phyloP scores from a whole-genome alignment of 805 yeast genomes.

The Gaillardinia entomophila region DNA sequence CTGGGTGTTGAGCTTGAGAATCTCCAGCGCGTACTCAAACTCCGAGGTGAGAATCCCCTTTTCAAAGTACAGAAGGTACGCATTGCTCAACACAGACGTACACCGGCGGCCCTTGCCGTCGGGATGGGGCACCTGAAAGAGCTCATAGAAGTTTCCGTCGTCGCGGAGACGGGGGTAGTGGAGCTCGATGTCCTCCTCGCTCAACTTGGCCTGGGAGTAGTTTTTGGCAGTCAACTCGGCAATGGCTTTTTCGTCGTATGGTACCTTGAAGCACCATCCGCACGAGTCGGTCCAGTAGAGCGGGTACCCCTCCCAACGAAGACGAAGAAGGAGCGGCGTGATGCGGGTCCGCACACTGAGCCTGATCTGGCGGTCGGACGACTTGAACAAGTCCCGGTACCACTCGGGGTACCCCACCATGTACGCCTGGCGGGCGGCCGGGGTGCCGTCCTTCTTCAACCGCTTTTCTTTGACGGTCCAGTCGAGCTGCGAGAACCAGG shows the following conservation, averaged over 20 bases:
- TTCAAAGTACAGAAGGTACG: slow-evolving; percentile 67
- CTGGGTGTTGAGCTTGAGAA: slow-evolving; percentile 67
- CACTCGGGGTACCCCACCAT: slow-evolving; percentile 91
- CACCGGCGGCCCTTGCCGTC: slow-evolving; percentile 74
- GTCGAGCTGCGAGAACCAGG: slow-evolving; percentile 87
- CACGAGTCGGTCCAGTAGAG: slow-evolving; percentile 68
- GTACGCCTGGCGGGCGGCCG: slow-evolving; percentile 64
- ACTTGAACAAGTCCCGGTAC: slow-evolving; percentile 60
- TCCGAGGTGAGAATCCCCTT: slow-evolving; percentile 67
- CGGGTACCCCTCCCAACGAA: slow-evolving; percentile 84
- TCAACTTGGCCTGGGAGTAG: slow-evolving; percentile 26
- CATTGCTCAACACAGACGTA: slow-evolving; percentile 71
- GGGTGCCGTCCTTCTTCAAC: slow-evolving; percentile 62
- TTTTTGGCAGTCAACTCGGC: slow-evolving; percentile 31
- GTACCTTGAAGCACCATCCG: slow-evolving; percentile 89
- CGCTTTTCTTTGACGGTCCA: slow-evolving; percentile 68
- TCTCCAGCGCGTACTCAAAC: slow-evolving; percentile 67
- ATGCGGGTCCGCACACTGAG: slow-evolving; percentile 69
- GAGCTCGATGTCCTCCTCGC: slow-evolving; percentile 22
- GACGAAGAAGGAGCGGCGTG: slow-evolving; percentile 67
- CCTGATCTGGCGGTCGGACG: slow-evolving; percentile 37
- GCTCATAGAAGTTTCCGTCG: slow-evolving; percentile 18
- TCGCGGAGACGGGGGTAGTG: slow-evolving; percentile 17
- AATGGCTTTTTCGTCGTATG: slow-evolving; percentile 23
- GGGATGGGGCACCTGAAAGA: slow-evolving; percentile 82